phyloP scores from a whole-genome alignment of 257 asterid species.

The Thymus quinquecostatus region DNA sequence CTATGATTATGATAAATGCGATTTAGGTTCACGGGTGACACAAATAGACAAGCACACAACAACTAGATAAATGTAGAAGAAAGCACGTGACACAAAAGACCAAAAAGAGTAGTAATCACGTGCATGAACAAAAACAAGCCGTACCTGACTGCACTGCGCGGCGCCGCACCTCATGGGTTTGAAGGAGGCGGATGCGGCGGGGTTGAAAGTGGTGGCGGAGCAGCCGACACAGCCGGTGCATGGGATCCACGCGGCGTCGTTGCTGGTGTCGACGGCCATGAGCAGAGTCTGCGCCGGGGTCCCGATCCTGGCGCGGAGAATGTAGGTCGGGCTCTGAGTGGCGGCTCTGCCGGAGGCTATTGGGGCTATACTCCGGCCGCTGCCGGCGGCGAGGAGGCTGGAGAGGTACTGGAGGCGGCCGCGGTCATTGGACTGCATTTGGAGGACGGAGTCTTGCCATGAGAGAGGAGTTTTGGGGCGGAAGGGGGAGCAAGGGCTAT shows the following conservation, averaged over 20 bases:
- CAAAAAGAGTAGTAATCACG: not conserved
- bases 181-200: slow-evolving; percentile 43
- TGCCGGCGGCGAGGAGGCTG: slow-evolving; percentile 43
- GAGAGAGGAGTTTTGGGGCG: slow-evolving; percentile 47
- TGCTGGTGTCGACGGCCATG: slow-evolving; percentile 65
- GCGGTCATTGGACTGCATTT: slow-evolving; percentile 56
- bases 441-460: slow-evolving; percentile 53
- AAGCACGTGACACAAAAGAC: not conserved
- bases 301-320: slow-evolving; percentile 56
- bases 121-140: not conserved
- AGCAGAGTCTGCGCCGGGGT: slow-evolving; percentile 63
- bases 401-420: slow-evolving; percentile 54
- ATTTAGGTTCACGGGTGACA: not conserved
- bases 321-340: slow-evolving; percentile 62
- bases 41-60: not conserved
- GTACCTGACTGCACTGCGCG: slow-evolving; percentile 54
- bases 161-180: slow-evolving; percentile 49
- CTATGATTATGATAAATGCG: not conserved
- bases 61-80: not conserved
- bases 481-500: slow-evolving; percentile 58
- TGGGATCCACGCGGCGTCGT: slow-evolving; percentile 65
- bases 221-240: slow-evolving; percentile 67
- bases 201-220: slow-evolving; percentile 39
- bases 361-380: slow-evolving; percentile 41
- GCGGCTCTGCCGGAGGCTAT: slow-evolving; percentile 62